Evolutionary conservation across 148 eudicot species (phyloP).

Genomic region (Nyssa sinensis): DNA sequence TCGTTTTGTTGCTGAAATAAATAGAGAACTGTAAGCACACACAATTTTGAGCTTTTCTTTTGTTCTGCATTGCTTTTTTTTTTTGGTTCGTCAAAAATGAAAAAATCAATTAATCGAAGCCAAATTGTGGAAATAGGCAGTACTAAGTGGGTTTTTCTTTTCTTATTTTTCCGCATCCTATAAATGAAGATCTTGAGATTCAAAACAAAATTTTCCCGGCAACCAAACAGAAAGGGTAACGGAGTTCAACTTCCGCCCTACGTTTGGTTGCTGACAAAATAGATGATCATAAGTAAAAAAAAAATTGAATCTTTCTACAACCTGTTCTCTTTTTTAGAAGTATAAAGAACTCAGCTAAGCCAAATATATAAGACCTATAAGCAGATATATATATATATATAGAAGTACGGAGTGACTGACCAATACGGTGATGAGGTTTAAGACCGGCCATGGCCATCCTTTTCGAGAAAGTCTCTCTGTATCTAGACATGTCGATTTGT

Average conservation of each 20-base stretch:
- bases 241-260: background rate
- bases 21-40: background rate
- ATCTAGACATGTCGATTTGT: constrained; percentile 28
- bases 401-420: constrained; percentile 23
- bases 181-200: background rate
- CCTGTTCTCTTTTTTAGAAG: background rate
- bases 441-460: constrained; percentile 71
- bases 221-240: background rate
- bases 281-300: background rate
- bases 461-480: constrained; percentile 43
- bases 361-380: background rate
- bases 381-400: background rate
- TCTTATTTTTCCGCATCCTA: background rate
- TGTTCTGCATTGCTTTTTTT: too few species aligned
- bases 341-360: background rate
- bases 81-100: background rate
- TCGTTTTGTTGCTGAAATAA: background rate
- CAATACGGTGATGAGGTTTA: constrained; percentile 62
- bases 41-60: too few species aligned
- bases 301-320: too few species aligned
- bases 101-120: background rate
- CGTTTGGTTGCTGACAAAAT: background rate
- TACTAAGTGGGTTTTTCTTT: background rate
- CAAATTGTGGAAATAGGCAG: background rate
- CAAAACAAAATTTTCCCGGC: background rate